Percentiles rank a stretch among this genome's conserved stretches.
These are phyloP conservation scores for Saccharomycopsis oosterbeekiorum DNA, from an alignment of 805 yeast genomes.

Conservation along the genomic window DNA sequence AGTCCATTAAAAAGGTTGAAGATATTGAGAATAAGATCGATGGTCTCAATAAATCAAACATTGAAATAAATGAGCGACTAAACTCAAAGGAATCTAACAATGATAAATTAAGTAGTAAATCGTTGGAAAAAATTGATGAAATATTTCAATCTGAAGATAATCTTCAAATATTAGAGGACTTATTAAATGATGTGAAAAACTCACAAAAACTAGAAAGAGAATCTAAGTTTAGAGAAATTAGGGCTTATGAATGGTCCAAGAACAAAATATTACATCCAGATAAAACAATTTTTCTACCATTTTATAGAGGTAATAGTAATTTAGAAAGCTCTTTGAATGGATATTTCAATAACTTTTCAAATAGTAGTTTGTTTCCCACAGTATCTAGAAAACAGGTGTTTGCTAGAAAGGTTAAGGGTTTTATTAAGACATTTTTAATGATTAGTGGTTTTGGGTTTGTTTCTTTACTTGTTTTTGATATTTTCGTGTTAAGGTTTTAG, in stretches of 20 bases:
- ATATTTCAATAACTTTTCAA: neutral
- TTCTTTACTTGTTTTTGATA: neutral
- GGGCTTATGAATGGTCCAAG: slow-evolving; percentile 18
- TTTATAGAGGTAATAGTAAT: neutral
- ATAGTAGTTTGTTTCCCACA: neutral
- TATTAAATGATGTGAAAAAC: slow-evolving; percentile 13
- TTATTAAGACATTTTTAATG: neutral
- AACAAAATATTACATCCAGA: slow-evolving; percentile 15
- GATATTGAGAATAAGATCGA: neutral
- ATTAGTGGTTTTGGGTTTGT: neutral
- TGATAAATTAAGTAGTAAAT: neutral
- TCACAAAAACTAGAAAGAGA: slow-evolving; percentile 9
- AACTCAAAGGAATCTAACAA: neutral
- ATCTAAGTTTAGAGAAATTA: slow-evolving; percentile 7
- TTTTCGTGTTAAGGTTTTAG: neutral
- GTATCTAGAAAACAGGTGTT: neutral
- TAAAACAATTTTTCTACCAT: slow-evolving; percentile 1
- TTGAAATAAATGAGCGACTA: neutral
- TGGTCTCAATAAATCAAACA: neutral
- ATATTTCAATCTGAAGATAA: slow-evolving; percentile 11
- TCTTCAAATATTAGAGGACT: slow-evolving; percentile 13
- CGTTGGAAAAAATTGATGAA: slow-evolving; percentile 4
- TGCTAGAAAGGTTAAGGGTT: neutral
- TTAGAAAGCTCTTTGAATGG: neutral
- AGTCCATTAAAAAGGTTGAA: neutral